Base-by-base conservation (phyloP, 148 eudicot species). In the Polygonum aviculare region DNA sequence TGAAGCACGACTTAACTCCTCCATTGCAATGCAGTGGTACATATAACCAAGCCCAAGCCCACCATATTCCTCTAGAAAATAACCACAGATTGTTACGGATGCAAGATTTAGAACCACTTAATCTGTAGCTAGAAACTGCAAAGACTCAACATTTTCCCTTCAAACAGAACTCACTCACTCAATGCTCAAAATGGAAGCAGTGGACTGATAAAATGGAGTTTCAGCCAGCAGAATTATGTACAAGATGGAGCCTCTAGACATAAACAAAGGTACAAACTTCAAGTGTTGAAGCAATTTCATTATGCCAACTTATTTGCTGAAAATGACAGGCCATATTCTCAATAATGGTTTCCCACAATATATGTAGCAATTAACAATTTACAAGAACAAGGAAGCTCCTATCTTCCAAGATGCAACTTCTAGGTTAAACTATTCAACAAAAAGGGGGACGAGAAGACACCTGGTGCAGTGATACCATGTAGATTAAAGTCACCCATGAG, bases 21-120 rank as follows among this genome's bases (percentile, higher is more conserved):
- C 99, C 98, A 95, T 79, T 38, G 99, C 99, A 80, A 95, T 93
- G 83, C 99, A 95, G 85, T 95, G 99, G 79, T 95, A 91, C 48
- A 93, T 82, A 85, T 95, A 95, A 77, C 99, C 99, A 75, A 95
- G 98, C 77, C 98, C 97, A 78, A 95, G 94, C 57, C 99, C 99
- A 55, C 99, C 99, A 89, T 95, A 93, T 79, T 95, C 97, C 93
- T 90, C 99, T 95, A 80, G 39, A 83, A 73, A 41, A 41, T 44
- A 72, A 48, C 33, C 31, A 45, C 6, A 10, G 14, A 15, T 15
- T 35, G 5, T 65, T 65, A 22, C 8, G 31, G 35, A 36, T 36
- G 19, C 71, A 65, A 65, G 39, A 65, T 35, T 35, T 4, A 65
- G 10, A 65, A 14, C 2, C 41, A 36, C 14, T 36, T 65, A 33